Evolutionary conservation across 2,329 filamentous ascomycete species (phyloP).

Genomic region (Fusarium incarnatum): DNA sequence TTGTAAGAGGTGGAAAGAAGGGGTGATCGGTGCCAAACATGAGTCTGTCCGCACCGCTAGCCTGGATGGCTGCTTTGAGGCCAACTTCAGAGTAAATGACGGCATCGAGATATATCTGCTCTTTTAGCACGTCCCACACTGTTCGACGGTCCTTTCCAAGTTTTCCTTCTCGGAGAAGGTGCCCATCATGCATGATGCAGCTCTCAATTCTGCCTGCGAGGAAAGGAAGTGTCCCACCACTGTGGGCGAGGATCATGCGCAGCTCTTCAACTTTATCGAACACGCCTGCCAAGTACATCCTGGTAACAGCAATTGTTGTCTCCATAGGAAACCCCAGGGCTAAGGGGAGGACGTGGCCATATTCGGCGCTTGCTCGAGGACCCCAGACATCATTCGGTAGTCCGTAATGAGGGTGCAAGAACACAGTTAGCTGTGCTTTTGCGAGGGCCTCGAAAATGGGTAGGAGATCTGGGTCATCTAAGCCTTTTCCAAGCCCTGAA

Average conservation of each 20-base stretch:
- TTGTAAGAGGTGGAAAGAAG: constrained; percentile 81
- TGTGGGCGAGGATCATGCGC: constrained; percentile 84
- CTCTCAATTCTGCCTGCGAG: constrained; percentile 89
- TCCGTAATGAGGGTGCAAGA: constrained; percentile 93
- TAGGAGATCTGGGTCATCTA: constrained; percentile 81
- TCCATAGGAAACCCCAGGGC: constrained; percentile 91
- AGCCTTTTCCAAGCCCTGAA: constrained; percentile 79
- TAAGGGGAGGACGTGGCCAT: constrained; percentile 88
- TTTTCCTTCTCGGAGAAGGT: constrained; percentile 74
- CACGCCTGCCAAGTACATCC: constrained; percentile 88
- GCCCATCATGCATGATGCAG: constrained; percentile 84
- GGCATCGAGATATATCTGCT: constrained; percentile 88
- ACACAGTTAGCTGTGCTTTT: constrained; percentile 73
- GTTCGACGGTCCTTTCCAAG: constrained; percentile 60
- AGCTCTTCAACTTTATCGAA: constrained; percentile 77
- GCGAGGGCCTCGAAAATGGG: constrained; percentile 79
- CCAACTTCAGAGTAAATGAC: constrained; percentile 85
- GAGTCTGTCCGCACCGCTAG: constrained; percentile 74
- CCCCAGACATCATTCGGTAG: constrained; percentile 85
- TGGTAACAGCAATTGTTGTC: constrained; percentile 88
- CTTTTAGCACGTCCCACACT: constrained; percentile 68
- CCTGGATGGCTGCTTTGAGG: constrained; percentile 75
- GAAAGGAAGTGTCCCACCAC: constrained; percentile 89
- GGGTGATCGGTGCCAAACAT: constrained; percentile 88
- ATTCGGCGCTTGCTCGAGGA: constrained; percentile 72